These are phyloP conservation scores for Beauveria rudraprayagi DNA, from an alignment of 2,329 filamentous ascomycete genomes.

Conservation along the genomic window DNA sequence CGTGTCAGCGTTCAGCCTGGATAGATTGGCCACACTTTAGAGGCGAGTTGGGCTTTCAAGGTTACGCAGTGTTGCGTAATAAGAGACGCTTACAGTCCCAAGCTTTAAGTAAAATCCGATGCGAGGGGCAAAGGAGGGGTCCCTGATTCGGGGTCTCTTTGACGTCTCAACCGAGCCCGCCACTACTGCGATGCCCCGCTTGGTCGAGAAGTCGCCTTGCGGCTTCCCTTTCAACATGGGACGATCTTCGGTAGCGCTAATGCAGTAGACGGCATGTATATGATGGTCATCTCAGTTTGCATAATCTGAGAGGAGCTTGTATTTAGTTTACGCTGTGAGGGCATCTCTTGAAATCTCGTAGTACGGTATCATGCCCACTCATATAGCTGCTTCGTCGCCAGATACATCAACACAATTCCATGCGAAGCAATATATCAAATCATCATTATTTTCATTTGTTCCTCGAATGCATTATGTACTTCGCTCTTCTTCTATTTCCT, in stretches of 20 bases:
- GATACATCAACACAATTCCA: not conserved
- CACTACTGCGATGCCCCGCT: not conserved
- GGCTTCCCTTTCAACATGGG: not conserved
- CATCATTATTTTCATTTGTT: not conserved
- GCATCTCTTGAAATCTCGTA: no score
- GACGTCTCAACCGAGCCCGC: not conserved
- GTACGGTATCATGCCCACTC: no score
- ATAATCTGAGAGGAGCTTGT: no score
- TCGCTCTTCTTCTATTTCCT: not conserved
- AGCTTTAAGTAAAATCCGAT: not conserved
- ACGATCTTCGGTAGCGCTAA: not conserved
- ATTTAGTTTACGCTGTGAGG: no score
- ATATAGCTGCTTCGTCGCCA: not conserved
- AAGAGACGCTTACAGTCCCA: not conserved
- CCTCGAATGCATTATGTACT: not conserved
- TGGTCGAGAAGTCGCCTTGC: not conserved
- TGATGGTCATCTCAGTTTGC: no score
- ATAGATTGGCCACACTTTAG: not conserved
- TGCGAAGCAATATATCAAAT: not conserved
- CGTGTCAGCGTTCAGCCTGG: conserved; percentile 1
- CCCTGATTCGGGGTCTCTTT: no score
- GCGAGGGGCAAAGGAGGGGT: not conserved
- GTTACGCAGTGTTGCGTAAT: not conserved
- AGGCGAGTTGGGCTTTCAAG: not conserved
- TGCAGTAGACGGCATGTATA: not conserved